Base-by-base conservation (phyloP, 768 basidiomycete genomes). In the Xerocomellus chrysenteron region DNA sequence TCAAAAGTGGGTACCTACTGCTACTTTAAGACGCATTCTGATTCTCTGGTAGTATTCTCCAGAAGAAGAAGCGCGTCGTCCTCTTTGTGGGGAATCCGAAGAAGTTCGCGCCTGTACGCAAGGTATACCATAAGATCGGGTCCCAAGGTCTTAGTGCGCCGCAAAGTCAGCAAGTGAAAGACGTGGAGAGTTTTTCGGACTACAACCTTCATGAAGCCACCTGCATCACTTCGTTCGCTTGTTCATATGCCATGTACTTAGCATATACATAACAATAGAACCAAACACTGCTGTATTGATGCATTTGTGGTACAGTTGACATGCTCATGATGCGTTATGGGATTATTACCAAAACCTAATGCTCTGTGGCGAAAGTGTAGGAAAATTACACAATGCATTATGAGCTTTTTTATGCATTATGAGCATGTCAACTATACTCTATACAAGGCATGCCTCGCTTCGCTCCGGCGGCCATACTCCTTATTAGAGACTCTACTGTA, bases 81-180 rank as follows among this genome's bases (percentile, higher is more conserved):
- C 77, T 92, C 1, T 92, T 85, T 48, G 90, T 90, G 4, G 88
- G 83, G 2, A 62, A 63, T 49, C 55, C 65, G 3, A 17, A 50
- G 1, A 63, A 57, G 7, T 43, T 68, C 16, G 43, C 16, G 9
- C 30, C 66, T 4, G 65, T 66, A 1, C 65, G 65, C 49, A 62
- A 56, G 39, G 57, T 66, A 2, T 66, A 66, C 45, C 53, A 62
- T 1, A 68, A 54, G 5, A 11, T 68, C 0, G 66, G 65, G 0
- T 66, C 68, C 26, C 65, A 66, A 16, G 65, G 65, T 17, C 63
- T 66, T 3, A 10, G 37, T 13, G 30, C 10, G 13, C 36, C 40
- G 10, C 55, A 28, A 16, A 50, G 50, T 5, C 55, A 56, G 30
- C 54, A 55, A 4, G 55, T 59, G 0, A 40, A 41, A 9, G 65